Percentiles rank a stretch among this genome's conserved stretches.
Conservation (phyloP, 495 filamentous ascomycete species). For the Penicillium mononematosum region DNA sequence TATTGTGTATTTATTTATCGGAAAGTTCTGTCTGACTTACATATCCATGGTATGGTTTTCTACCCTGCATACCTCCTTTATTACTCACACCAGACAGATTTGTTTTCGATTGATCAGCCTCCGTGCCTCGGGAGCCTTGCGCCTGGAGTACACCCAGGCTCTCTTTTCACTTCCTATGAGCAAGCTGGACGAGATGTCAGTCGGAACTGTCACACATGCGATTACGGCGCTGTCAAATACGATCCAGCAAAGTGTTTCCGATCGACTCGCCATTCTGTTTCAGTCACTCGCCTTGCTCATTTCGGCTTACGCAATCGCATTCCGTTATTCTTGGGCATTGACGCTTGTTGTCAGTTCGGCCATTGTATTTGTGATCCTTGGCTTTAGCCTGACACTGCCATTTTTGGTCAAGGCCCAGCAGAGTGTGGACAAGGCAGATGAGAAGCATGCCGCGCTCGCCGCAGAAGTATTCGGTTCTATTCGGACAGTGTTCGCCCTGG, state of each 20-base stretch:
- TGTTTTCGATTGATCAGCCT: conserved; percentile 52
- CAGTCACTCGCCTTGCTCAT: conserved; percentile 49
- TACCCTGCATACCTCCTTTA: neutral
- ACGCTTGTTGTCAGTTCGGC: conserved; percentile 45
- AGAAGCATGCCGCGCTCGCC: conserved; percentile 43
- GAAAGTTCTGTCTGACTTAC: neutral
- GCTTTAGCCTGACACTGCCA: conserved; percentile 20
- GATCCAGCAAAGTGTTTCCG: conserved; percentile 65
- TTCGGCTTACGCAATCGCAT: conserved; percentile 52
- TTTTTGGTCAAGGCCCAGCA: conserved; percentile 46
- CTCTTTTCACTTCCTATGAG: conserved; percentile 36
- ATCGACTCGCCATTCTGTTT: conserved; percentile 52
- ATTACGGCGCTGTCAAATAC: conserved; percentile 64
- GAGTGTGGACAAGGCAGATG: conserved; percentile 28
- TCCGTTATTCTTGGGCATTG: conserved; percentile 48
- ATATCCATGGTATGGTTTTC: neutral
- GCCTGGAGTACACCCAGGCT: conserved; percentile 33
- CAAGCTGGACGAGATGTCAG: conserved; percentile 33
- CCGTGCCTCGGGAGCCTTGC: conserved; percentile 29
- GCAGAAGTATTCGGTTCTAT: conserved; percentile 50
- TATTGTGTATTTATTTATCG: neutral
- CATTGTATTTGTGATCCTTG: conserved; percentile 41
- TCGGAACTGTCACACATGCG: conserved; percentile 48
- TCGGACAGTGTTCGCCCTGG: conserved; percentile 54
- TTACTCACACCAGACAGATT: conserved; percentile 34